Percentiles rank a stretch among this genome's conserved stretches.
phyloP scores from a whole-genome alignment of 257 asterid genomes.

The Nicotiana undulata region DNA sequence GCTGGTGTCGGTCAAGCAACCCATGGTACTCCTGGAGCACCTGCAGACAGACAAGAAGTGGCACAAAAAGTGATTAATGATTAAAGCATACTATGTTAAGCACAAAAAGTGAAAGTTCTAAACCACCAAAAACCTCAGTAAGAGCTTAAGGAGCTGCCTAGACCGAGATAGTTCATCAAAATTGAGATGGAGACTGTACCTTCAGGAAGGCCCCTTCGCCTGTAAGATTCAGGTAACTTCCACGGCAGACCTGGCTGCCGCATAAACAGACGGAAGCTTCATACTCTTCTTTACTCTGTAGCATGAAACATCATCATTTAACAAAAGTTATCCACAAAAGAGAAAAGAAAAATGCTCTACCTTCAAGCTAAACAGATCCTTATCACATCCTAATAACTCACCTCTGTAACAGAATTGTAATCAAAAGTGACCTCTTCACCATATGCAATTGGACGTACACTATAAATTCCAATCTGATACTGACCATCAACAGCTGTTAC shows the following conservation, averaged over 20 bases:
- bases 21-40: conserved; percentile 88
- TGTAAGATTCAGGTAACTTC: conserved; percentile 85
- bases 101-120: neutral
- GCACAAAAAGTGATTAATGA: no score
- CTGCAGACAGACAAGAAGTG: conserved; percentile 25
- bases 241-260: conserved; percentile 99
- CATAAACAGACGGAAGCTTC: conserved; percentile 99
- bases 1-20: conserved; percentile 69
- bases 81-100: neutral
- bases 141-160: neutral
- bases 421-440: conserved; percentile 99
- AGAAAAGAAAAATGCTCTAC: conserved; percentile 5
- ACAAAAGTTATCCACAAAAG: conserved; percentile 10
- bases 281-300: conserved; percentile 95
- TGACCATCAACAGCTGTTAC: conserved; percentile 99
- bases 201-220: conserved; percentile 97
- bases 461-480: conserved; percentile 93
- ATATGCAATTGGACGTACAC: conserved; percentile 81
- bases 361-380: conserved; percentile 4
- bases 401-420: conserved; percentile 99
- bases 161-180: neutral
- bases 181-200: conserved; percentile 34
- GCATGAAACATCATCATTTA: conserved; percentile 3
- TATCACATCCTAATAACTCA: conserved; percentile 24
- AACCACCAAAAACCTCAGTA: neutral